Conservation (phyloP, 257 asterid species). For the Apocynum venetum region DNA sequence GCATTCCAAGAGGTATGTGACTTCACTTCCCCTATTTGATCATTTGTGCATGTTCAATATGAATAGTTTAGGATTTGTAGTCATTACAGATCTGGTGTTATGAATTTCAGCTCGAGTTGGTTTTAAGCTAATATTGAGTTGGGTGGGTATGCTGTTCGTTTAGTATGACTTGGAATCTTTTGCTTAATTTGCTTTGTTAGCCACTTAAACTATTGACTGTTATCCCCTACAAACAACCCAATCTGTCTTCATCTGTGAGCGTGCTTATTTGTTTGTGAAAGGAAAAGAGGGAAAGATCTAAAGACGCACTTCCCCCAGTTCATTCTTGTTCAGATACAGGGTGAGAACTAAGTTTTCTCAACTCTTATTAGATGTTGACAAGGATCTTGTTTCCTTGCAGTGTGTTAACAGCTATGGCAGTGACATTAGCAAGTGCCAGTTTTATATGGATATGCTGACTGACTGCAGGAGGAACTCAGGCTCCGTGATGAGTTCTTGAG, state of each 20-base stretch:
- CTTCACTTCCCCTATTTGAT: not conserved
- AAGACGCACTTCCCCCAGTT: too few relatives aligned
- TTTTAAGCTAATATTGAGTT: not conserved
- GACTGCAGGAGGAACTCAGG: slow-evolving; percentile 75
- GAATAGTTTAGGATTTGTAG: too few relatives aligned
- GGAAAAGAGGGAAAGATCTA: too few relatives aligned
- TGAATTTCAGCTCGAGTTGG: not conserved
- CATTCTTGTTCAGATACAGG: too few relatives aligned
- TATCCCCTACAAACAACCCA: too few relatives aligned
- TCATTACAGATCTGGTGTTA: not conserved
- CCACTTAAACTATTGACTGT: too few relatives aligned
- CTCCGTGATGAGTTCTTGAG: slow-evolving; percentile 32
- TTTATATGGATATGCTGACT: slow-evolving; percentile 75
- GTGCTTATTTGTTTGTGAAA: too few relatives aligned
- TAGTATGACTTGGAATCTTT: too few relatives aligned
- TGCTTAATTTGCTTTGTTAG: too few relatives aligned
- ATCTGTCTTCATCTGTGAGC: too few relatives aligned
- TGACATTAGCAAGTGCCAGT: slow-evolving; percentile 81
- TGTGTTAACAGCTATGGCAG: slow-evolving; percentile 57
- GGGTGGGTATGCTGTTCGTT: too few relatives aligned
- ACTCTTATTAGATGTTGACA: not conserved
- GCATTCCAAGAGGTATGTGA: slow-evolving; percentile 63
- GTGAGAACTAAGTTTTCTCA: too few relatives aligned
- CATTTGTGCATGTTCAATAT: not conserved
- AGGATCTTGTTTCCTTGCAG: slow-evolving; percentile 32